phyloP scores from a whole-genome alignment of 176 grass and related monocot species.

The Miscanthus lutarioriparius region DNA sequence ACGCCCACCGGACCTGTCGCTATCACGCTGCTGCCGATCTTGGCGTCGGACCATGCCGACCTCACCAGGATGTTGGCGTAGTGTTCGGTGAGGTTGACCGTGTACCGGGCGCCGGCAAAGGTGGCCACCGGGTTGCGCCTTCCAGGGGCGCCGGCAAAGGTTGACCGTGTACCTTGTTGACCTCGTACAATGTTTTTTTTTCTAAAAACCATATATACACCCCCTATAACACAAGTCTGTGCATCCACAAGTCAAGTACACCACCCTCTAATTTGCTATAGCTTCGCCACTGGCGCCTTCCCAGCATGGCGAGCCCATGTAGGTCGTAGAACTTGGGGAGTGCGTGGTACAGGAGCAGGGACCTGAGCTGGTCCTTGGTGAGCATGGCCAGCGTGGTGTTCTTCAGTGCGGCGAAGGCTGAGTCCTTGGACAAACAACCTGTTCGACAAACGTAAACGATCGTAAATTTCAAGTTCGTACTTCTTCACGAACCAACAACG shows the following conservation, averaged over 20 bases:
- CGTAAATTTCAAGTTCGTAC: too few species aligned
- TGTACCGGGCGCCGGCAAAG: constrained; percentile 65
- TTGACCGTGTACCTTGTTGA: too few species aligned
- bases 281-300: too few species aligned
- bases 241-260: too few species aligned
- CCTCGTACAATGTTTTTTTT: too few species aligned
- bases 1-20: constrained; percentile 56
- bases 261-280: too few species aligned
- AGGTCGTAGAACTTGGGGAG: constrained; percentile 74
- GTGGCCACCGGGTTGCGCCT: constrained; percentile 80
- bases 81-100: constrained; percentile 67
- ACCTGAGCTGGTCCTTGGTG: constrained; percentile 60
- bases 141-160: too few species aligned
- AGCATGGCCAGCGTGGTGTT: constrained; percentile 58
- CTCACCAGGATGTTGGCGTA: constrained; percentile 50
- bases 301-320: constrained; percentile 66
- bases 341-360: constrained; percentile 72
- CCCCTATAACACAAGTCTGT: too few species aligned
- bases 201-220: too few species aligned
- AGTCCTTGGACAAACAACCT: constrained; percentile 76
- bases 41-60: constrained; percentile 72
- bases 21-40: constrained; percentile 70
- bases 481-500: too few species aligned
- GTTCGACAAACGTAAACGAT: too few species aligned
- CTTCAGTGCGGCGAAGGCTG: constrained; percentile 60